phyloP scores from a whole-genome alignment of 768 basidiomycete species.

The Boletus tylopilopsis region DNA sequence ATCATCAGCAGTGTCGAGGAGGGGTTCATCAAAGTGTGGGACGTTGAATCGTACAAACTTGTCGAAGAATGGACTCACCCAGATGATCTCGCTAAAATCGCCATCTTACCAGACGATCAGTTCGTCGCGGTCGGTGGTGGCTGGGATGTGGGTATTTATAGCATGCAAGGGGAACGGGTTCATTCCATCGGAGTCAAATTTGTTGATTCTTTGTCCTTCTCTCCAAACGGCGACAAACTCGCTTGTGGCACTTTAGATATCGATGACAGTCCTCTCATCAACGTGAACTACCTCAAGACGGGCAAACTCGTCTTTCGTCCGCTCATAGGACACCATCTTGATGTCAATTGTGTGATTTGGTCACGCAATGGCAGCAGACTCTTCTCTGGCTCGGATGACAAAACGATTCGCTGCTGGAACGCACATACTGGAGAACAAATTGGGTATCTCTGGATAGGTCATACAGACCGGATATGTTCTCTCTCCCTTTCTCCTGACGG shows the following conservation, averaged over 20 bases:
- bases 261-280: too few relatives aligned
- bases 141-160: background rate
- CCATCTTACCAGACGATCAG: background rate
- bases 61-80: background rate
- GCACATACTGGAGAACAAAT: background rate
- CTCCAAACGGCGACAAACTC: background rate
- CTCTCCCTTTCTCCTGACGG: background rate
- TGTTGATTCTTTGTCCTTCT: background rate
- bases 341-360: background rate
- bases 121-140: background rate
- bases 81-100: accelerated
- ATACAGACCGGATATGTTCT: background rate
- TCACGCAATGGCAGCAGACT: background rate
- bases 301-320: background rate
- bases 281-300: background rate
- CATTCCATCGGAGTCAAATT: background rate
- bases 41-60: background rate
- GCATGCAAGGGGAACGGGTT: background rate
- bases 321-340: accelerated
- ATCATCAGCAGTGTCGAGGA: background rate
- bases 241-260: background rate
- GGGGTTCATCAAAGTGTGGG: background rate
- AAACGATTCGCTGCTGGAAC: background rate
- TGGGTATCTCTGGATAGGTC: background rate
- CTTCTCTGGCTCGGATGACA: background rate